phyloP scores from a whole-genome alignment of 805 yeast species.

The Ogataea naganishii region DNA sequence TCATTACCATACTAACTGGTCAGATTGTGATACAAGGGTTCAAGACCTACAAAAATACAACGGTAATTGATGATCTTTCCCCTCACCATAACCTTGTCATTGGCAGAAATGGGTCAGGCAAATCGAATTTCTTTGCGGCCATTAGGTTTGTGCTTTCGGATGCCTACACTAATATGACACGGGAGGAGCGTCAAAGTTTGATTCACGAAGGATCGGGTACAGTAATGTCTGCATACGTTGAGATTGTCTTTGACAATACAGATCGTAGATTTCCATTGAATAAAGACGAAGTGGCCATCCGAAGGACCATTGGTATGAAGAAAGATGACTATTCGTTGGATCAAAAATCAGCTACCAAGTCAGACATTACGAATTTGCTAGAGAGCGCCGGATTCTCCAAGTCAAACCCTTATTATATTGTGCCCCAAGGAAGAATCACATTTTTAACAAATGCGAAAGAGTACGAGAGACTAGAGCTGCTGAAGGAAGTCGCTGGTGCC shows the following conservation, averaged over 20 bases:
- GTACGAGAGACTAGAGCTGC: slow-evolving; percentile 61
- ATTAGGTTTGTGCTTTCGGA: slow-evolving; percentile 87
- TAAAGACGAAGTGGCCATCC: slow-evolving; percentile 58
- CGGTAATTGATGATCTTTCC: slow-evolving; percentile 66
- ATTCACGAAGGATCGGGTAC: slow-evolving; percentile 89
- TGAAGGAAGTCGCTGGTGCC: slow-evolving; percentile 95
- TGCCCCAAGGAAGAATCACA: slow-evolving; percentile 92
- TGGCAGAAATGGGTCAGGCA: slow-evolving; percentile 95
- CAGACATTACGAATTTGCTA: slow-evolving; percentile 71
- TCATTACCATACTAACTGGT: slow-evolving; percentile 3
- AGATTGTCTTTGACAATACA: slow-evolving; percentile 74
- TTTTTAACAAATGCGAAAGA: slow-evolving; percentile 85
- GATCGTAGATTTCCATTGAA: slow-evolving; percentile 69
- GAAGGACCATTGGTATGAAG: slow-evolving; percentile 89
- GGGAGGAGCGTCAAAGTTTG: slow-evolving; percentile 80
- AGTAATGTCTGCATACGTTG: slow-evolving; percentile 89
- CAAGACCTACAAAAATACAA: slow-evolving; percentile 82
- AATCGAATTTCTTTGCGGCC: slow-evolving; percentile 92
- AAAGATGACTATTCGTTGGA: slow-evolving; percentile 88
- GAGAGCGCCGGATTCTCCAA: slow-evolving; percentile 91
- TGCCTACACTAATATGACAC: slow-evolving; percentile 73
- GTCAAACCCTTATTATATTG: slow-evolving; percentile 89
- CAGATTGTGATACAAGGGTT: slow-evolving; percentile 81
- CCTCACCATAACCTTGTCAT: slow-evolving; percentile 82
- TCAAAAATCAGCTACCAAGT: slow-evolving; percentile 66